A percentile compares a stretch with the other conserved stretches of the same genome.
Conservation (phyloP, 2,329 filamentous ascomycete genomes). For the Ophiostoma tasmaniense region DNA sequence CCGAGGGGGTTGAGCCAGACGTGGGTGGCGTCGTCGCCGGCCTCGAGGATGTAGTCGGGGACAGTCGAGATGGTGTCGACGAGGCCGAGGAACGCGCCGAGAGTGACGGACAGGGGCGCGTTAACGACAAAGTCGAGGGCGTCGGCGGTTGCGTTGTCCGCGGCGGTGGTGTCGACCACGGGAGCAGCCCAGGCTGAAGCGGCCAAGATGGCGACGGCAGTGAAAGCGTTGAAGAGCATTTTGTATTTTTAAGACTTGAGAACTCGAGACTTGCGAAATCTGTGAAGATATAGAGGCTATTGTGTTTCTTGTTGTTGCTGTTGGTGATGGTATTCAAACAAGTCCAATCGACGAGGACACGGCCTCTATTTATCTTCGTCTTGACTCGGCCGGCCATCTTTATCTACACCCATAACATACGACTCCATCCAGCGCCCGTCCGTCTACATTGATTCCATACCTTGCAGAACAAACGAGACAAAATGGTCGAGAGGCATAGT, state of each 20-base stretch:
- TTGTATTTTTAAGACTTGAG: background rate
- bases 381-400: background rate
- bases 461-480: background rate
- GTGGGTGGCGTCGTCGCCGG: conserved; percentile 13
- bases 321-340: background rate
- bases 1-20: conserved; percentile 10
- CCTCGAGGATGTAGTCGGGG: conserved; percentile 10
- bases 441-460: background rate
- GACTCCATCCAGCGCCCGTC: background rate
- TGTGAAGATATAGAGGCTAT: background rate
- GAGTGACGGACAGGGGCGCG: conserved; percentile 11
- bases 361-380: background rate
- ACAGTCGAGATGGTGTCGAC: conserved; percentile 8
- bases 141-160: background rate
- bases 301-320: too few relatives aligned
- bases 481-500: background rate
- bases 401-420: background rate
- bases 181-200: background rate
- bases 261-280: too few relatives aligned
- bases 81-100: conserved; percentile 12
- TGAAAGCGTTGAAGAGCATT: background rate
- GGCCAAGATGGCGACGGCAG: background rate
- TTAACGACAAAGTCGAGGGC: conserved; percentile 9
- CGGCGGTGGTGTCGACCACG: background rate
- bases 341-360: background rate